A percentile compares a stretch with the other conserved stretches of the same genome.
phyloP scores from a whole-genome alignment of 768 basidiomycete species.

The Termitomyces sp. region DNA sequence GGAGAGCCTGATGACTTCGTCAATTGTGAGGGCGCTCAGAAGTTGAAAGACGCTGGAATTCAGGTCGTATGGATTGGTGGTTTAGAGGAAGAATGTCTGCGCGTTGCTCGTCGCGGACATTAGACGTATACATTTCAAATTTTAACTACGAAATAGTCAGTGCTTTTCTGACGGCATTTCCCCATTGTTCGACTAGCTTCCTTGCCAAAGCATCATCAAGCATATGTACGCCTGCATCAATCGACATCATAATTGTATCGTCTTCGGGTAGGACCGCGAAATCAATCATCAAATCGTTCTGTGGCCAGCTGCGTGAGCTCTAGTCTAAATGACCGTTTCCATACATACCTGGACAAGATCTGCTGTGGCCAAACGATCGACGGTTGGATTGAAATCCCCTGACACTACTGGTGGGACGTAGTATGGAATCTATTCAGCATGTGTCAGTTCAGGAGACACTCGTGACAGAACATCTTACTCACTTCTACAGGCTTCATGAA shows the following conservation, averaged over 20 bases:
- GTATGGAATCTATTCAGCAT: slow-evolving; percentile 31
- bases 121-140: not conserved
- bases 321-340: not conserved
- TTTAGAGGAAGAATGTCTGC: slow-evolving; percentile 78
- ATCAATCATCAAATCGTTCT: slow-evolving; percentile 32
- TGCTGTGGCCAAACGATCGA: slow-evolving; percentile 22
- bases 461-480: slow-evolving; percentile 7
- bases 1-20: slow-evolving; percentile 95
- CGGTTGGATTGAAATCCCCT: slow-evolving; percentile 12
- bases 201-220: slow-evolving; percentile 24
- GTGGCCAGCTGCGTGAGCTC: not conserved
- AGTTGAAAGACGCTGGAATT: slow-evolving; percentile 67
- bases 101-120: slow-evolving; percentile 69
- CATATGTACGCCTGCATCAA: slow-evolving; percentile 27
- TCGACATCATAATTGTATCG: slow-evolving; percentile 31
- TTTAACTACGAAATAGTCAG: slow-evolving; percentile 16
- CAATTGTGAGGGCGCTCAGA: slow-evolving; percentile 81
- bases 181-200: slow-evolving; percentile 25
- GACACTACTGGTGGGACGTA: slow-evolving; percentile 26
- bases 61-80: slow-evolving; percentile 74
- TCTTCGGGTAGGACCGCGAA: slow-evolving; percentile 23
- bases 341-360: slow-evolving; percentile 21
- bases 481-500: slow-evolving; percentile 36
- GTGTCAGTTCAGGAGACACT: not conserved
- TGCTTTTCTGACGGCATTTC: slow-evolving; percentile 14